Percentiles rank a stretch among this genome's conserved stretches.
Evolutionary conservation across 2,329 filamentous ascomycete species (phyloP).

Genomic region (Cladophialophora bantiana): DNA sequence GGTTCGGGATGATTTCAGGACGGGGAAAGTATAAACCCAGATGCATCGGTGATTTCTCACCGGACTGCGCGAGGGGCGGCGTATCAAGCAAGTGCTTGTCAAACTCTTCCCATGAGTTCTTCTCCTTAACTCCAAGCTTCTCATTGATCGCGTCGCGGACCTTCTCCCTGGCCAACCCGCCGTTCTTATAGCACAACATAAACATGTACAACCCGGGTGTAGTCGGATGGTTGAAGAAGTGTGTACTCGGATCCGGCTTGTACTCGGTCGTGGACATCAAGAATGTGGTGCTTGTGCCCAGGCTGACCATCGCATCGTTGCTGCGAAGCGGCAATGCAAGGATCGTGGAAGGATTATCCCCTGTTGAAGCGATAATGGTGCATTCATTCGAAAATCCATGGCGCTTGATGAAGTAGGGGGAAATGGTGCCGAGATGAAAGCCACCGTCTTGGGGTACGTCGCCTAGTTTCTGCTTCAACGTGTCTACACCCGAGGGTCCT

Average conservation of each 20-base stretch:
- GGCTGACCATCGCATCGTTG: conserved; percentile 89
- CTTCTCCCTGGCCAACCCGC: conserved; percentile 87
- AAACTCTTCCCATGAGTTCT: conserved; percentile 77
- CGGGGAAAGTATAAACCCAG: conserved; percentile 94
- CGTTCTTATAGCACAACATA: conserved; percentile 99
- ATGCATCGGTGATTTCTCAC: conserved; percentile 68
- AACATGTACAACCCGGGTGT: conserved; percentile 96
- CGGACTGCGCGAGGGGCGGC: conserved; percentile 70
- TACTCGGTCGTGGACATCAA: conserved; percentile 96
- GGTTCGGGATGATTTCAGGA: conserved; percentile 93
- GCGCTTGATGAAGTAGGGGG: conserved; percentile 76
- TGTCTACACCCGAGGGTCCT: conserved; percentile 67
- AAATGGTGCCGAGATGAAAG: conserved; percentile 75
- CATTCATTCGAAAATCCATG: conserved; percentile 81
- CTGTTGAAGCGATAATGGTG: conserved; percentile 84
- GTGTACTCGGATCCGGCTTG: conserved; percentile 86
- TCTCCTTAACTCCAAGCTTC: conserved; percentile 52
- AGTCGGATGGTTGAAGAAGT: conserved; percentile 98
- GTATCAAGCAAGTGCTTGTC: conserved; percentile 74
- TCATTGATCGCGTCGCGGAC: conserved; percentile 80
- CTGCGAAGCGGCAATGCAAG: conserved; percentile 85
- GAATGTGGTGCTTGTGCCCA: conserved; percentile 96
- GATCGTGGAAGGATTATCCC: conserved; percentile 95
- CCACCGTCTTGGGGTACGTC: conserved; percentile 81
- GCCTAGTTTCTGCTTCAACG: conserved; percentile 79